Conservation (phyloP, 176 grass and related monocot genomes). For the Phragmites australis region DNA sequence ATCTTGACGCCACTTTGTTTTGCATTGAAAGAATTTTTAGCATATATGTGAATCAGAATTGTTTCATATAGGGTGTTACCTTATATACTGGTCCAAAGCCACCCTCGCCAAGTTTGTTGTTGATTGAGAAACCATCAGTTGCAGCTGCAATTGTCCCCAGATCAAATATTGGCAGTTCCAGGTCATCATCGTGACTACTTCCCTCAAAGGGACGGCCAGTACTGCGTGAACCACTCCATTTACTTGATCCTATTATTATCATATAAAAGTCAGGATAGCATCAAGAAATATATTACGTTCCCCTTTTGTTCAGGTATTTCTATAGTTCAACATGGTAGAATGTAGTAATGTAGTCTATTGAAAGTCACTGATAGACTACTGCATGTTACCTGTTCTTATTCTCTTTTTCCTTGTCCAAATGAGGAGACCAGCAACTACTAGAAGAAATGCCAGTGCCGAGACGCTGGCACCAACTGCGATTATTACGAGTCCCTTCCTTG, state of each 20-base stretch:
- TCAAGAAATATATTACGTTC: neutral
- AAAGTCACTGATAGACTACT: neutral
- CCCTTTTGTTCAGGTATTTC: neutral
- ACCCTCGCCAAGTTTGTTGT: constrained; percentile 65
- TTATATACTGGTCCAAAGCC: constrained; percentile 75
- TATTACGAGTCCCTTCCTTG: constrained; percentile 5
- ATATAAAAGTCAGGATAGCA: neutral
- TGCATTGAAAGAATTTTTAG: neutral
- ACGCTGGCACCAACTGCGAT: constrained; percentile 29
- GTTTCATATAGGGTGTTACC: constrained; percentile 19
- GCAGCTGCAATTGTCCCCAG: constrained; percentile 46
- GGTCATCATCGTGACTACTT: constrained; percentile 40
- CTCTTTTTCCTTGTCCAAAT: constrained; percentile 42
- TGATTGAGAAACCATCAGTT: constrained; percentile 61
- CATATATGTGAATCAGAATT: neutral
- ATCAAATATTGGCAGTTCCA: constrained; percentile 63
- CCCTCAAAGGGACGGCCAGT: constrained; percentile 24
- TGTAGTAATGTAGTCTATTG: neutral
- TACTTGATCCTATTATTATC: constrained; percentile 33
- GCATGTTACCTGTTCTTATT: constrained; percentile 35
- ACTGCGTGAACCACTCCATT: constrained; percentile 43
- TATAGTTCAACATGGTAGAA: neutral
- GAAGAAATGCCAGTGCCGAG: constrained; percentile 13
- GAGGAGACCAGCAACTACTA: constrained; percentile 37
- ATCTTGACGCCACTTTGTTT: neutral